phyloP scores from a whole-genome alignment of 2,329 filamentous ascomycete genomes.

The Lasiodiplodia gonubiensis region DNA sequence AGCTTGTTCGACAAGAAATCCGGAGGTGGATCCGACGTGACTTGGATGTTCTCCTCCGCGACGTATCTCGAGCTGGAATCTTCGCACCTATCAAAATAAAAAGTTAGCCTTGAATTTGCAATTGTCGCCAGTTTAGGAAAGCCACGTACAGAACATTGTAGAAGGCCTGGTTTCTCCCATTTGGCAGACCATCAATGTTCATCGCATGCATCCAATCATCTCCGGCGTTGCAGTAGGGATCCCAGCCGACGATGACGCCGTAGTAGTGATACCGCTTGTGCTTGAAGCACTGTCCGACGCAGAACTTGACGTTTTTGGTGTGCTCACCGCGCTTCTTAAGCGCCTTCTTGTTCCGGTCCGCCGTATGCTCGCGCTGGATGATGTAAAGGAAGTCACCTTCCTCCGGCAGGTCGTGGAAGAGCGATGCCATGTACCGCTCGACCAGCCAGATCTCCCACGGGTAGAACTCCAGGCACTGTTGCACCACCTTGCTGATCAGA shows the following conservation, averaged over 20 bases:
- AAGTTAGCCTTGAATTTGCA: background rate
- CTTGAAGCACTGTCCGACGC: conserved; percentile 78
- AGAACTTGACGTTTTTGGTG: conserved; percentile 36
- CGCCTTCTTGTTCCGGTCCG: conserved; percentile 56
- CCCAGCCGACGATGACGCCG: conserved; percentile 90
- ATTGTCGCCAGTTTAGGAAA: conserved; percentile 22
- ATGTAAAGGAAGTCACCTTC: conserved; percentile 62
- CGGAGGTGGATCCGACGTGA: conserved; percentile 34
- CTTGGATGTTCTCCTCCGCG: conserved; percentile 78
- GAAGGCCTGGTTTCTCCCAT: conserved; percentile 71
- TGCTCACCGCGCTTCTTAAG: conserved; percentile 47
- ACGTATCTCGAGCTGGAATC: conserved; percentile 76
- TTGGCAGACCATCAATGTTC: conserved; percentile 65
- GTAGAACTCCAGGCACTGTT: conserved; percentile 68
- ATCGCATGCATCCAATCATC: conserved; percentile 70
- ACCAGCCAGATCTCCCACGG: conserved; percentile 76
- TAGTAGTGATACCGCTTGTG: conserved; percentile 81
- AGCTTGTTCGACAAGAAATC: conserved; percentile 60
- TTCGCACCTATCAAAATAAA: conserved; percentile 56
- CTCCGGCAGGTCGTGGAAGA: conserved; percentile 60
- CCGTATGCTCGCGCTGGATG: conserved; percentile 51
- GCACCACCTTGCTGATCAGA: conserved; percentile 68
- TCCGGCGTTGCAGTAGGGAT: conserved; percentile 62
- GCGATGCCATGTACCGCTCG: conserved; percentile 69
- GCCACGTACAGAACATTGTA: conserved; percentile 83